Evolutionary conservation across 306 rosid genomes (phyloP).

Genomic region (Aeschynomene evenia): DNA sequence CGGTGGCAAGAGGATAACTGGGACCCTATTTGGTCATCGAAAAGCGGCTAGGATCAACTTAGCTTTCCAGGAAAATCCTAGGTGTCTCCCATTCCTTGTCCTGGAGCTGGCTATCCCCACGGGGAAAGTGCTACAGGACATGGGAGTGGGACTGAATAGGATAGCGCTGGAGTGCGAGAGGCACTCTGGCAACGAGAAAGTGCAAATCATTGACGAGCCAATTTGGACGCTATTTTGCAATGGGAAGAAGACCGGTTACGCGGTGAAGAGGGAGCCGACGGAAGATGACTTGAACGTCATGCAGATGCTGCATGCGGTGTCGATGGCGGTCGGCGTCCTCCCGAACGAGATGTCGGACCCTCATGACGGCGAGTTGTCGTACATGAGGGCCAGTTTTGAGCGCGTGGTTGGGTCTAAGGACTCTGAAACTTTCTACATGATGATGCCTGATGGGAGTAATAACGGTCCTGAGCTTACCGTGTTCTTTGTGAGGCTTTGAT

Average conservation of each 20-base stretch:
- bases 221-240: conserved; percentile 74
- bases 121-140: conserved; percentile 64
- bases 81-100: conserved; percentile 53
- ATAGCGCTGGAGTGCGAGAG: conserved; percentile 83
- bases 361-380: conserved; percentile 61
- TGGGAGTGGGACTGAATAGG: conserved; percentile 68
- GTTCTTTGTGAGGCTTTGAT: conserved; percentile 72
- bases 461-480: conserved; percentile 75
- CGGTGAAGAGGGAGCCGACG: conserved; percentile 64
- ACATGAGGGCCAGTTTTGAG: conserved; percentile 74
- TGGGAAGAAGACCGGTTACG: conserved; percentile 80
- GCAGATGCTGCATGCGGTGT: conserved; percentile 63
- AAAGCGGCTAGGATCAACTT: conserved; percentile 68
- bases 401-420: conserved; percentile 79
- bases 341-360: conserved; percentile 47
- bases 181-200: conserved; percentile 39
- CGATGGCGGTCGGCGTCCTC: conserved; percentile 75
- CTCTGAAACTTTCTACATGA: conserved; percentile 80
- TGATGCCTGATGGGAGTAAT: conserved; percentile 66
- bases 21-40: conserved; percentile 68
- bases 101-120: conserved; percentile 71
- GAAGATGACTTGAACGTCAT: conserved; percentile 69
- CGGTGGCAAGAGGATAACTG: conserved; percentile 63
- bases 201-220: conserved; percentile 64
- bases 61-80: conserved; percentile 69